These are phyloP conservation scores for Turnera subulata DNA, from an alignment of 345 rosid genomes.

Conservation along the genomic window DNA sequence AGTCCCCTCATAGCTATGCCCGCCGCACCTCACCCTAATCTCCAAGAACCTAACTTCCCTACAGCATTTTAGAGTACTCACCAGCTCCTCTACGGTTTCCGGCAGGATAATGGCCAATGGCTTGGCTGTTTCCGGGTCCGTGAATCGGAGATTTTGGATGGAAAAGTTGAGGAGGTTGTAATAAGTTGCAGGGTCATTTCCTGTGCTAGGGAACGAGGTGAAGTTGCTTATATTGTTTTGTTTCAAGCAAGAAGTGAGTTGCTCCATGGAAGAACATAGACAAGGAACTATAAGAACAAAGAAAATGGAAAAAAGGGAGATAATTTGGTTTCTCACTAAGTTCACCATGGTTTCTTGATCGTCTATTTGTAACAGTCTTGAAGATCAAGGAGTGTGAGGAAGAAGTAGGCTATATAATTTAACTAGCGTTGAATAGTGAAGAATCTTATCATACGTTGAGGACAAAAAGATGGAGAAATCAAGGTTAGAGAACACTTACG, in stretches of 20 bases:
- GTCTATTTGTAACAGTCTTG: background rate
- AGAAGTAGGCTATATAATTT: slow-evolving; percentile 4
- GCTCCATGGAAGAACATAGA: slow-evolving; percentile 7
- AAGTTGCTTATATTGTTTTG: slow-evolving; percentile 36
- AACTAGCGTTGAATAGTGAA: slow-evolving; percentile 2
- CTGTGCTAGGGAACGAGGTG: slow-evolving; percentile 28
- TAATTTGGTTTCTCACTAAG: slow-evolving; percentile 1
- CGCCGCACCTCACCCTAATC: slow-evolving; percentile 22
- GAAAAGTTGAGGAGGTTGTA: slow-evolving; percentile 38
- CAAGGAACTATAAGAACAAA: background rate
- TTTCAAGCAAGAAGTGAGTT: slow-evolving; percentile 37
- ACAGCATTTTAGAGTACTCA: slow-evolving; percentile 11
- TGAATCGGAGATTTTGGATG: slow-evolving; percentile 27
- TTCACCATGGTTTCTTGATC: slow-evolving; percentile 1
- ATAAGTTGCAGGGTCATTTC: slow-evolving; percentile 22
- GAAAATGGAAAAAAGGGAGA: slow-evolving; percentile 1
- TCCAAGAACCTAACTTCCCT: slow-evolving; percentile 8
- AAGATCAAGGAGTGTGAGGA: background rate
- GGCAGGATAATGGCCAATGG: slow-evolving; percentile 24
- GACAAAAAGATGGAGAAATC: slow-evolving; percentile 28
- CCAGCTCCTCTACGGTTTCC: slow-evolving; percentile 4
- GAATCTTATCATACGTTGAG: slow-evolving; percentile 22
- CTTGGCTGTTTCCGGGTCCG: slow-evolving; percentile 4
- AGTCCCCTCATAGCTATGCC: slow-evolving; percentile 32
- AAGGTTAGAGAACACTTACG: background rate